phyloP scores from a whole-genome alignment of 2,329 filamentous ascomycete genomes.

The Stagonosporopsis cucurbitacearum region DNA sequence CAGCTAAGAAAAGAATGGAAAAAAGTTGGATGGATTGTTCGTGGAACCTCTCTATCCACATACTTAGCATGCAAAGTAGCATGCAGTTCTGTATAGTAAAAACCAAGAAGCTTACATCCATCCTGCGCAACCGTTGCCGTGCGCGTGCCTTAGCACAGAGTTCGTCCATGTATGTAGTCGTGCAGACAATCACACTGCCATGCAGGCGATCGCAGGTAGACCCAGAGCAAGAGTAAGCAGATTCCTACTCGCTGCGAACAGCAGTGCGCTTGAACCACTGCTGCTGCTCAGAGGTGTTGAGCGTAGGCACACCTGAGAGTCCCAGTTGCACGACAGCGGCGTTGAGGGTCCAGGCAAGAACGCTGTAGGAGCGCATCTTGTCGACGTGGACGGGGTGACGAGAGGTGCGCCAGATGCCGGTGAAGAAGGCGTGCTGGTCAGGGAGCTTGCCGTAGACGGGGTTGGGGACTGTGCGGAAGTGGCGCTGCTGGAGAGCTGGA shows the following conservation, averaged over 20 bases:
- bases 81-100: no score
- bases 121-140: no score
- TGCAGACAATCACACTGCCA: no score
- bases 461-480: neutral
- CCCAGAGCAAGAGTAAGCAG: no score
- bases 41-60: no score
- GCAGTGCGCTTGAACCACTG: neutral
- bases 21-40: no score
- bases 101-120: no score
- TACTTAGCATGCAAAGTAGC: no score
- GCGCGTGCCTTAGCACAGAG: no score
- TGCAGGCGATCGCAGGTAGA: no score
- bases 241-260: neutral
- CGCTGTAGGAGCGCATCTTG: neutral
- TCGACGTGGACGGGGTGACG: neutral
- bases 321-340: neutral
- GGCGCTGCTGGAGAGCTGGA: neutral
- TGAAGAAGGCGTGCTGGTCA: neutral
- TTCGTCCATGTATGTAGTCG: no score
- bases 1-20: no score
- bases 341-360: neutral
- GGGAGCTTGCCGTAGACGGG: neutral
- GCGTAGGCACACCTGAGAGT: neutral
- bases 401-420: neutral
- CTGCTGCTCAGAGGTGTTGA: neutral